A percentile compares a stretch with the other conserved stretches of the same genome.
Evolutionary conservation across 208 protist species (phyloP).

Genomic region (Naegleria lovaniensis): DNA sequence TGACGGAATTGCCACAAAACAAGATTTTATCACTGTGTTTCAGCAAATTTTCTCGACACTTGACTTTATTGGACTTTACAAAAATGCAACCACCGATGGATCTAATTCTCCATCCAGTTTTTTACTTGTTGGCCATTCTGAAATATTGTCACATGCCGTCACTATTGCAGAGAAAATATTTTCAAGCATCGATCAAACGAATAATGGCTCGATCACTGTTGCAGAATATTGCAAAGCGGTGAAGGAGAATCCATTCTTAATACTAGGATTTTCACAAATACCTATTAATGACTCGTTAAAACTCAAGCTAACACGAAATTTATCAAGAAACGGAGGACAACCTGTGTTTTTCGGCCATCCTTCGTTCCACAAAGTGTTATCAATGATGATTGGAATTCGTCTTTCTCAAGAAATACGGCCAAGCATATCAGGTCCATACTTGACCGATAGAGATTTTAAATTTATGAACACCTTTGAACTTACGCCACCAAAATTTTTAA

Average conservation of each 20-base stretch:
- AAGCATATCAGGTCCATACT: neutral
- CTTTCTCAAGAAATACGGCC: neutral
- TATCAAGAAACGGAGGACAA: neutral
- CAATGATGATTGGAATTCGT: neutral
- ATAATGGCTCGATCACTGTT: neutral
- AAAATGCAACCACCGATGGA: too few species aligned
- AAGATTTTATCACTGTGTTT: neutral
- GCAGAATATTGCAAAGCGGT: neutral
- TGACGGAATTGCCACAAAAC: neutral
- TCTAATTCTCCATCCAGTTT: neutral
- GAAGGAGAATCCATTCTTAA: neutral
- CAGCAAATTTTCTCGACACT: neutral
- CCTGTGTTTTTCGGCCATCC: neutral
- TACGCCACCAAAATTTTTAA: neutral
- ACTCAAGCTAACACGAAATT: neutral
- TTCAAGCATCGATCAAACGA: neutral
- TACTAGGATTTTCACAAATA: neutral
- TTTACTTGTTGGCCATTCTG: neutral
- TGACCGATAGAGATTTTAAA: neutral
- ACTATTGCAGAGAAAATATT: neutral
- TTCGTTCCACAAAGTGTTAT: neutral
- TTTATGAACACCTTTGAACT: neutral
- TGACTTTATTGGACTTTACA: neutral
- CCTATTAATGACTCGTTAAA: neutral
- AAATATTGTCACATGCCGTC: neutral